These are phyloP conservation scores for Cryptosporidium baileyi DNA, from an alignment of 169 alveolate genomes.

Conservation along the genomic window DNA sequence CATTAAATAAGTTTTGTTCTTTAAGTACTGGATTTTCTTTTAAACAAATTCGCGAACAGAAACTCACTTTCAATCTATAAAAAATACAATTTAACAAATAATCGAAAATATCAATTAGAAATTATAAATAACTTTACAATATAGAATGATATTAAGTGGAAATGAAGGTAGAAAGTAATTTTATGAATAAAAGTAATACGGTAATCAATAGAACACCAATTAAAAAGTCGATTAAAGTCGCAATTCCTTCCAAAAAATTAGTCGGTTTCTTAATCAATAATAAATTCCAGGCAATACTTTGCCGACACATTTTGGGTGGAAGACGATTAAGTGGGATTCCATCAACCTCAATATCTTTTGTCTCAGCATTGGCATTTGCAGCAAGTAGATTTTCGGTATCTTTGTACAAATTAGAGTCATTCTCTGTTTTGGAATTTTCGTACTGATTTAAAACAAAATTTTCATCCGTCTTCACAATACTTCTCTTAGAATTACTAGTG, in stretches of 20 bases:
- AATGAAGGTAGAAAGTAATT: too few relatives aligned
- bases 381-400: neutral
- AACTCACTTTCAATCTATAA: too few relatives aligned
- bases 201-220: constrained; percentile 1
- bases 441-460: neutral
- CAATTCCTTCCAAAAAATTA: constrained; percentile 11
- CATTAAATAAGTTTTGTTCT: too few relatives aligned
- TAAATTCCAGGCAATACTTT: constrained; percentile 49
- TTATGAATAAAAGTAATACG: neutral
- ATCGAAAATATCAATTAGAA: too few relatives aligned
- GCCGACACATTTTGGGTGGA: constrained; percentile 39
- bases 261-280: constrained; percentile 35
- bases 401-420: neutral
- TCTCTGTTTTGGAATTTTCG: neutral
- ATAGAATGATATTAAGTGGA: too few relatives aligned
- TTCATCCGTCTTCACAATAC: neutral
- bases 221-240: constrained; percentile 3
- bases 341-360: neutral
- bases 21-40: too few relatives aligned
- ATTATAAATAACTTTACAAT: too few relatives aligned
- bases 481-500: constrained; percentile 15
- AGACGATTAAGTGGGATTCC: constrained; percentile 27
- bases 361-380: neutral
- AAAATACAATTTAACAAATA: too few relatives aligned
- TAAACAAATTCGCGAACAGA: too few relatives aligned